These are phyloP conservation scores for Talaromyces sp. DNA, from an alignment of 2,329 filamentous ascomycete genomes.

Conservation along the genomic window DNA sequence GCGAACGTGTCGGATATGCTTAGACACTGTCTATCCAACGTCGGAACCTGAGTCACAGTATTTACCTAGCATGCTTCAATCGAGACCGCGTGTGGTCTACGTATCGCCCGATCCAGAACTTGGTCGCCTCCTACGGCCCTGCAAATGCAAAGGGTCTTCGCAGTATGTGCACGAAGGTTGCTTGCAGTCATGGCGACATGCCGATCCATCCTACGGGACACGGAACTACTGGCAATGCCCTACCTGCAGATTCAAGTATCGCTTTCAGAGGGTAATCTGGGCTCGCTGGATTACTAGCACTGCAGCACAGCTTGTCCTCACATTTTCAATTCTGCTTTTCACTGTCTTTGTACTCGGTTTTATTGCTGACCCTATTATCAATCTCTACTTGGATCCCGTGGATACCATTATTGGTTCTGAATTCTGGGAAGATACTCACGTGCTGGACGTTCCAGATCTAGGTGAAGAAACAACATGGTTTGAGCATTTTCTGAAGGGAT, in stretches of 20 bases:
- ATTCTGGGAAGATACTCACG: conserved; percentile 34
- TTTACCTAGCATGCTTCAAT: conserved; percentile 53
- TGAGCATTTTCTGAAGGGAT: conserved; percentile 81
- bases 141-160: conserved; percentile 86
- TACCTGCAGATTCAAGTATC: conserved; percentile 80
- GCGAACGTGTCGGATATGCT: conserved; percentile 81
- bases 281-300: conserved; percentile 64
- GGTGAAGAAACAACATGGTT: conserved; percentile 62
- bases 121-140: conserved; percentile 79
- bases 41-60: conserved; percentile 51
- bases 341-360: conserved; percentile 82
- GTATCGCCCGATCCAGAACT: conserved; percentile 67
- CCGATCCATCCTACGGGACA: conserved; percentile 58
- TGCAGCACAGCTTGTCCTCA: conserved; percentile 64
- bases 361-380: conserved; percentile 85
- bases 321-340: conserved; percentile 63
- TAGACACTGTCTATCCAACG: conserved; percentile 65
- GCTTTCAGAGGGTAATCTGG: conserved; percentile 70
- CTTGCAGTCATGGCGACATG: conserved; percentile 72
- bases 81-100: conserved; percentile 59
- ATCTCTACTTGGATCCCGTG: conserved; percentile 75
- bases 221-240: conserved; percentile 83
- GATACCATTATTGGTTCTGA: conserved; percentile 53
- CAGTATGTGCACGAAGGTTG: conserved; percentile 94
- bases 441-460: conserved; percentile 28